A percentile compares a stretch with the other conserved stretches of the same genome.
Evolutionary conservation across 345 rosid species (phyloP).

Genomic region (Melaleuca alternifolia): DNA sequence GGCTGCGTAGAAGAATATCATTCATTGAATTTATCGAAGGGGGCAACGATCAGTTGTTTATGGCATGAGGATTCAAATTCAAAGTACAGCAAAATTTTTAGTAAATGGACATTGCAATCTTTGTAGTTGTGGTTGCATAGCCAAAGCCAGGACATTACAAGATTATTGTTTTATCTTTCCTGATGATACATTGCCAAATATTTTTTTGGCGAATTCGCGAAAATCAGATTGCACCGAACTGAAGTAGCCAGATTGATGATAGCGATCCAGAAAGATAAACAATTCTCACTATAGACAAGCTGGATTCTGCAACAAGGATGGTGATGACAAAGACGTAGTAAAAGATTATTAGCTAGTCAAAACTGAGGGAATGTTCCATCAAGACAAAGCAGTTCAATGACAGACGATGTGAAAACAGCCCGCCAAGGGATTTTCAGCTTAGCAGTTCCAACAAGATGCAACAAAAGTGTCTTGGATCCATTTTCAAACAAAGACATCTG

Average conservation of each 20-base stretch:
- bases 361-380: not conserved
- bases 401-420: not conserved
- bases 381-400: not conserved
- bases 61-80: not conserved
- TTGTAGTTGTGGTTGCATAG: not conserved
- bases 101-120: not conserved
- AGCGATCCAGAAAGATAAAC: not conserved
- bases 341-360: not conserved
- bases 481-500: not conserved
- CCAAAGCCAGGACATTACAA: not conserved
- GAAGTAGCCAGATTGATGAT: not conserved
- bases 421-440: not conserved
- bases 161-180: not conserved
- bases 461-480: slow-evolving; percentile 7
- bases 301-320: not conserved
- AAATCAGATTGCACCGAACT: not conserved
- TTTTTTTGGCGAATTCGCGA: not conserved
- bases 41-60: not conserved
- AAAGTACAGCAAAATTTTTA: not conserved
- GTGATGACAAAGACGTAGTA: not conserved
- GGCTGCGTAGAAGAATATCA: too few species aligned
- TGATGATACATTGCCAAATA: not conserved
- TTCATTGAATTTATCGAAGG: not conserved
- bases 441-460: slow-evolving; percentile 11
- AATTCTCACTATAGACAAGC: not conserved